Evolutionary conservation across 768 basidiomycete species (phyloP).

Genomic region (Russula earlei): DNA sequence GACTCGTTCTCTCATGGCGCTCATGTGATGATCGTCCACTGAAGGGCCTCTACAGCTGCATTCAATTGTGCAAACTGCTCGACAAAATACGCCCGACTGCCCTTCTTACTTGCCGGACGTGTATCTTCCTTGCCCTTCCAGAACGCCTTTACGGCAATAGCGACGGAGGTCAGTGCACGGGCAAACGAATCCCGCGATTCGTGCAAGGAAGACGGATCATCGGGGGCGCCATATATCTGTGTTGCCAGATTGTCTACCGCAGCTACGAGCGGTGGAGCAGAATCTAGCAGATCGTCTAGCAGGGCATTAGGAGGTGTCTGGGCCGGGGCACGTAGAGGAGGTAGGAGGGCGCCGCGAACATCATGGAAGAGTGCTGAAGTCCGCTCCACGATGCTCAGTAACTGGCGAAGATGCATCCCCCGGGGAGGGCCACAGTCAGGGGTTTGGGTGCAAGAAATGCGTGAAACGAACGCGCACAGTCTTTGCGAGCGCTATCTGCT

Average conservation of each 20-base stretch:
- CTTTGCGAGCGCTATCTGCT: slow-evolving; percentile 13
- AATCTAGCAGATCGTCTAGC: slow-evolving; percentile 13
- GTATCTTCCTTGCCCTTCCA: slow-evolving; percentile 11
- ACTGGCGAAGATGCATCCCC: not conserved
- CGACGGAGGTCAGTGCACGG: slow-evolving; percentile 3
- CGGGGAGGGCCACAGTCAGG: not conserved
- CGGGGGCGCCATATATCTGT: slow-evolving; percentile 4
- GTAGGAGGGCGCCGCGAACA: not conserved
- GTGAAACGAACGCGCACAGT: not conserved
- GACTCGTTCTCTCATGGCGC: not conserved
- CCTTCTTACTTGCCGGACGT: not conserved
- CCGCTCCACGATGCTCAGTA: not conserved
- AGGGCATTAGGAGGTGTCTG: not conserved
- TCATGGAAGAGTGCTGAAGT: slow-evolving; percentile 6
- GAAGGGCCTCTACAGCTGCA: slow-evolving; percentile 1
- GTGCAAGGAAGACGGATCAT: not conserved
- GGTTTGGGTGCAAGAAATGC: not conserved
- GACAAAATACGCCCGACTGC: slow-evolving; percentile 9
- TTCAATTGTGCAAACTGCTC: slow-evolving; percentile 11
- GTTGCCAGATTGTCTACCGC: slow-evolving; percentile 15
- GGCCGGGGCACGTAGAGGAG: not conserved
- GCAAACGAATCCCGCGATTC: slow-evolving; percentile 12
- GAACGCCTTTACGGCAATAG: slow-evolving; percentile 8
- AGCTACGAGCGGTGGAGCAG: slow-evolving; percentile 11
- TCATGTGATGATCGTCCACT: slow-evolving; percentile 3